Base-by-base conservation (phyloP, 1,284 basidiomycete species). In the Trichosporon asahii region DNA sequence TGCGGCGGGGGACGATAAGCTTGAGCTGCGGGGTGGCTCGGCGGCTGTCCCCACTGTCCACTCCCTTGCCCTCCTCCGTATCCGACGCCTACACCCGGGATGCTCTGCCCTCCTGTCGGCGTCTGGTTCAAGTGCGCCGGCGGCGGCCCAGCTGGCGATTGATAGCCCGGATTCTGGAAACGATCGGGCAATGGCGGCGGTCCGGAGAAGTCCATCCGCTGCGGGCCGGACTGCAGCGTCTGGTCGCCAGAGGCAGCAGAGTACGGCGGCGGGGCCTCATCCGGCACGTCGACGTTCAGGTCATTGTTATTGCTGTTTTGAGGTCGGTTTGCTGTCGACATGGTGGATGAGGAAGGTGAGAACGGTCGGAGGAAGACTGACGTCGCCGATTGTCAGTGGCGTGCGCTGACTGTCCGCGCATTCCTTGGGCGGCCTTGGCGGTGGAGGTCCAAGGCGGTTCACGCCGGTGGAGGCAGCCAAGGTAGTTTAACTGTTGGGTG, bases 111-210 rank as follows among this genome's bases (percentile, higher is more conserved):
- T 68, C 71, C 71, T 0, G 73, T 72, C n/a, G 70, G 66, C 23
- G 68, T 72, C 31, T 53, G 64, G 8, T 46, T 53, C 40, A 66
- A 64, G 9, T 65, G 44, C 33, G 61, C 33, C 69, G 35, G 66
- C 71, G 25, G 66, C n/a, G 66, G 66, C 0, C 64, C 44, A 25
- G 60, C 64, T 7, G 65, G 67, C 4, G 35, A 37, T 12, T 37
- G 35, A 12, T 37, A 37, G 9, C 35, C 35, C 1, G 35, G 35
- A 12, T 33, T 33, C 63, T 66, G 64, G 12, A 77, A 53, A n/a
- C 77, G 72, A 31, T 81, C 77, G 5, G 82, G 79, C 68, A 82
- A 68, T 2, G 81, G 82, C 15, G 82, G 82, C 6, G 82, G 81
- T 15, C 82, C 82, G 0, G 77, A 79, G 64, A 82, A 83, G 68